Percentiles rank a stretch among this genome's conserved stretches.
These are phyloP conservation scores for Mortierella sp. DNA, from an alignment of 371 early-diverging fungal genomes.

Conservation along the genomic window DNA sequence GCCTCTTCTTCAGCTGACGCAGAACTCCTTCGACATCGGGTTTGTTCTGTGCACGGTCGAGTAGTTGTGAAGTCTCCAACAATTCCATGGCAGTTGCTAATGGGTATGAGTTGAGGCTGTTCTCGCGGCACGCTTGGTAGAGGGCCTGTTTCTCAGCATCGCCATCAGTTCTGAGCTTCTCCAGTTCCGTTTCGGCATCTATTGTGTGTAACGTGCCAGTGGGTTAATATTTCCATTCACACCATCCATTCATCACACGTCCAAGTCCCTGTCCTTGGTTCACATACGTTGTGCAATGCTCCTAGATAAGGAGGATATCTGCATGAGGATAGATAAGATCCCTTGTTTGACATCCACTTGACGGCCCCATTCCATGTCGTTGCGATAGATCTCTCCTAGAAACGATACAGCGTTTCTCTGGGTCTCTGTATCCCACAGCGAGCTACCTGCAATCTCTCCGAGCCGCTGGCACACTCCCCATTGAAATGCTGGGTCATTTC, in stretches of 20 bases:
- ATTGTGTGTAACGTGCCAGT: no score
- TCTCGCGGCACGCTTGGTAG: slow-evolving; percentile 8
- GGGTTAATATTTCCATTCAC: background rate
- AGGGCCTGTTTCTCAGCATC: slow-evolving; percentile 9
- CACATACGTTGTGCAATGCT: background rate
- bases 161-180: no score
- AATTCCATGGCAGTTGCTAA: background rate
- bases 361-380: slow-evolving; percentile 15
- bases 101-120: slow-evolving; percentile 1
- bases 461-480: slow-evolving; percentile 20
- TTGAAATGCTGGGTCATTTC: slow-evolving; percentile 12
- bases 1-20: background rate
- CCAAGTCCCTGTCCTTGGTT: no score
- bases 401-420: slow-evolving; percentile 15
- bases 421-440: slow-evolving; percentile 4
- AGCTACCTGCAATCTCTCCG: slow-evolving; percentile 11
- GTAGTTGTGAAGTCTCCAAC: background rate
- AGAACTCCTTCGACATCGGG: slow-evolving; percentile 9
- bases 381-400: slow-evolving; percentile 16
- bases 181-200: background rate
- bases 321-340: slow-evolving; percentile 11
- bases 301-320: background rate
- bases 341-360: slow-evolving; percentile 8
- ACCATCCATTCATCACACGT: background rate
- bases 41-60: slow-evolving; percentile 9